Evolutionary conservation across 75 land plant species (phyloP).

Genomic region (Cupressus sempervirens): DNA sequence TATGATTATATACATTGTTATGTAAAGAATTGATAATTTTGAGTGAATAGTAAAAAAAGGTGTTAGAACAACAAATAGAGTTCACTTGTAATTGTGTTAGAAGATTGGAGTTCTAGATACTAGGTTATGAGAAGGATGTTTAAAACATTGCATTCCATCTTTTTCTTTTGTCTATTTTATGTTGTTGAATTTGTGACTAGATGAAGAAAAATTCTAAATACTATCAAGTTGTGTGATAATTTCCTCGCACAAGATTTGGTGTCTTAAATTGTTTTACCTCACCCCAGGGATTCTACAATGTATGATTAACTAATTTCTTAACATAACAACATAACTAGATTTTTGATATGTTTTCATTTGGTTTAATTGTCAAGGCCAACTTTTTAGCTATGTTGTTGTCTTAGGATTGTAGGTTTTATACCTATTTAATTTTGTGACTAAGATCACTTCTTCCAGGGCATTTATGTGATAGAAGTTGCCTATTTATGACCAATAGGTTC

Average conservation of each 20-base stretch:
- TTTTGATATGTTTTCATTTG: background rate
- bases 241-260: background rate
- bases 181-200: background rate
- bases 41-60: no score
- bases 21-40: no score
- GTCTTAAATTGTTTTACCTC: background rate
- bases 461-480: background rate
- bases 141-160: background rate
- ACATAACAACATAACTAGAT: background rate
- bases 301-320: background rate
- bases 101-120: background rate
- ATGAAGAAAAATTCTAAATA: background rate
- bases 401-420: background rate
- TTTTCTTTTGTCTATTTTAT: background rate
- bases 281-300: no score
- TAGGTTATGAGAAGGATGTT: background rate
- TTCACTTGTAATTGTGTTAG: background rate
- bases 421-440: background rate
- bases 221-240: background rate
- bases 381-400: background rate
- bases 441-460: background rate
- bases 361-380: background rate
- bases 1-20: no score
- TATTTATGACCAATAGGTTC: conserved; percentile 60
- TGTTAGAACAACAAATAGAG: no score